Evolutionary conservation across 306 rosid species (phyloP).

Genomic region (Castanopsis chinensis): DNA sequence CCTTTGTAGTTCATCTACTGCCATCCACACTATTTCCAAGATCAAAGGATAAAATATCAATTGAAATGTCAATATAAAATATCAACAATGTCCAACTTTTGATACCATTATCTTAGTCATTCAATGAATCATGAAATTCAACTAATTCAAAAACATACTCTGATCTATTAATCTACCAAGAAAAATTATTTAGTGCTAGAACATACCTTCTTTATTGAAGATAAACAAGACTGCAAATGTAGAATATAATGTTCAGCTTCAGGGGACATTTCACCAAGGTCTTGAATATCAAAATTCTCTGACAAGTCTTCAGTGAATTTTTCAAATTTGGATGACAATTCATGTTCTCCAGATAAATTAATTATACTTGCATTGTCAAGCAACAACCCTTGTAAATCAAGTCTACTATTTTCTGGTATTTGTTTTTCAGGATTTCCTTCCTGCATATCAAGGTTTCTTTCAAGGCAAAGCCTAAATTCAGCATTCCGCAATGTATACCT

Average conservation of each 20-base stretch:
- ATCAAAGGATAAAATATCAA: slow-evolving; percentile 7
- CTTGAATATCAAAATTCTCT: slow-evolving; percentile 54
- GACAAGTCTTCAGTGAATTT: slow-evolving; percentile 27
- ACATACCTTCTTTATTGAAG: slow-evolving; percentile 73
- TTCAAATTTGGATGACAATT: slow-evolving; percentile 43
- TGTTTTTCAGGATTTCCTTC: slow-evolving; percentile 53
- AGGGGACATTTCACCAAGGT: slow-evolving; percentile 65
- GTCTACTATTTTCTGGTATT: slow-evolving; percentile 33
- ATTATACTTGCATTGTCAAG: slow-evolving; percentile 55
- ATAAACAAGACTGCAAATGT: slow-evolving; percentile 70
- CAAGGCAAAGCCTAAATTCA: slow-evolving; percentile 89
- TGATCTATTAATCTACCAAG: slow-evolving; percentile 1
- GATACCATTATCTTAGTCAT: slow-evolving; percentile 8
- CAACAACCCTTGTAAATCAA: slow-evolving; percentile 57
- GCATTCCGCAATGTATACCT: slow-evolving; percentile 94
- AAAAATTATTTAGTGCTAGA: slow-evolving; percentile 1
- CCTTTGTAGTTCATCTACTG: slow-evolving; percentile 11
- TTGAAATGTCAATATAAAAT: slow-evolving; percentile 4
- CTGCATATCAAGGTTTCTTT: slow-evolving; percentile 58
- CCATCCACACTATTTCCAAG: slow-evolving; percentile 8
- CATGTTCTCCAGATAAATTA: slow-evolving; percentile 44
- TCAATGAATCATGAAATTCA: slow-evolving; percentile 10
- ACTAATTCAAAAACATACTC: neutral
- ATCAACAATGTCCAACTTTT: slow-evolving; percentile 9
- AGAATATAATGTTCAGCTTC: slow-evolving; percentile 75